Percentiles rank a stretch among this genome's conserved stretches.
Evolutionary conservation across 345 rosid species (phyloP).

Genomic region (Carallia brachiata): DNA sequence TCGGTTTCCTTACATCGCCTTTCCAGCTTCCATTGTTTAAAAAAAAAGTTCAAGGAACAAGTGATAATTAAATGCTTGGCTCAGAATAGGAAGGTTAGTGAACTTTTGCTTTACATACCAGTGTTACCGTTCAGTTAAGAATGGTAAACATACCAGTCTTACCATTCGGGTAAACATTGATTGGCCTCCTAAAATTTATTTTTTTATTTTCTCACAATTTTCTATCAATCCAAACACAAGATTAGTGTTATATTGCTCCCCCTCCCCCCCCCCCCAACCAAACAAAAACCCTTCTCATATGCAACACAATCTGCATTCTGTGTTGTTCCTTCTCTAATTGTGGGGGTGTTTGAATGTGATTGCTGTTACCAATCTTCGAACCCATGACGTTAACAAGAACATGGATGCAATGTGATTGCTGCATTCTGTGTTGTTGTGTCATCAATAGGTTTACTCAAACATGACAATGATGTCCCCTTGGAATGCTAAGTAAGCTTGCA

Average conservation of each 20-base stretch:
- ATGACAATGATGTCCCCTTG: slow-evolving; percentile 15
- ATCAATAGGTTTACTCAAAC: neutral
- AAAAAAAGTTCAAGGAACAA: neutral
- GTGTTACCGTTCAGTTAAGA: slow-evolving; percentile 30
- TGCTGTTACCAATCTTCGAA: no score
- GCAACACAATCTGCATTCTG: neutral
- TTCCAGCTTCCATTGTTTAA: no score
- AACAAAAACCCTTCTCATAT: neutral
- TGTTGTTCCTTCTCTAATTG: neutral
- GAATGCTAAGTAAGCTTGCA: slow-evolving; percentile 5
- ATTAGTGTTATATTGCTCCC: no score
- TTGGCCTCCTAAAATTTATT: no score
- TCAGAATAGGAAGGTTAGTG: slow-evolving; percentile 35
- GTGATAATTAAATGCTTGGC: slow-evolving; percentile 24
- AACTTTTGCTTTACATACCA: slow-evolving; percentile 31
- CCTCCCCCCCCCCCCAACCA: neutral
- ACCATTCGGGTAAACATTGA: slow-evolving; percentile 28
- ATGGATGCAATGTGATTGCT: no score
- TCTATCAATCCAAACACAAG: no score
- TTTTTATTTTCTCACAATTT: no score
- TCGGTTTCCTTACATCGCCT: no score
- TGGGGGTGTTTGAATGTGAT: no score
- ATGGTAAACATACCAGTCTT: slow-evolving; percentile 18
- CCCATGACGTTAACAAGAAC: no score
- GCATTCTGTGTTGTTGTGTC: neutral